Evolutionary conservation across 305 asterid species (phyloP).

Genomic region (Fraxinus albicans): DNA sequence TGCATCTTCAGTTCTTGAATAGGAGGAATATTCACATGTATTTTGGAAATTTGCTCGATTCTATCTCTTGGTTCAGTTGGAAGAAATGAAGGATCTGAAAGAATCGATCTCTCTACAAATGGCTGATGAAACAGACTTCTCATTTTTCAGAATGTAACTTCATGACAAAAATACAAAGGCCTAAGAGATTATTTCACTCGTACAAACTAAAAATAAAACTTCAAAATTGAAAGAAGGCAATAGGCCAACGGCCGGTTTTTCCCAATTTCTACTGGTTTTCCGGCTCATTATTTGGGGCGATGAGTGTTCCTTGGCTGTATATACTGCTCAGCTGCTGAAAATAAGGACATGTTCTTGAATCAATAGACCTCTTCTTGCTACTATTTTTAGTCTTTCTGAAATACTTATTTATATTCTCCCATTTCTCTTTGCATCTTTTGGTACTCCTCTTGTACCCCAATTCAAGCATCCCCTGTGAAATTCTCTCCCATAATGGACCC

Average conservation of each 20-base stretch:
- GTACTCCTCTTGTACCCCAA: conserved; percentile 69
- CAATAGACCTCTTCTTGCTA: conserved; percentile 71
- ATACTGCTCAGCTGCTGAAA: conserved; percentile 61
- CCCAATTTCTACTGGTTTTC: background rate
- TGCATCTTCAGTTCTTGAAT: background rate
- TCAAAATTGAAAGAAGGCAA: background rate
- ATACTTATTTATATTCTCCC: conserved; percentile 88
- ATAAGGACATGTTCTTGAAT: conserved; percentile 84
- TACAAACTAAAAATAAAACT: background rate
- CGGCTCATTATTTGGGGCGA: conserved; percentile 17
- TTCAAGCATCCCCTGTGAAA: conserved; percentile 66
- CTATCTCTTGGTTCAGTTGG: background rate
- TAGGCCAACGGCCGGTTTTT: background rate
- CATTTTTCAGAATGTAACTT: background rate
- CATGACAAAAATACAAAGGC: background rate
- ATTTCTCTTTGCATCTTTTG: conserved; percentile 82
- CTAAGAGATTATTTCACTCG: background rate
- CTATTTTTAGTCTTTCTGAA: conserved; percentile 71
- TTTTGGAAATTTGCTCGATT: background rate
- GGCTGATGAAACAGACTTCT: background rate
- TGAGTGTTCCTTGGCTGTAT: conserved; percentile 49
- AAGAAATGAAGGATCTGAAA: background rate
- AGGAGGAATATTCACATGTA: background rate
- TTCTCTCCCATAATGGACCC: conserved; percentile 82
- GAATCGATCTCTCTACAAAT: background rate